Evolutionary conservation across 169 alveolate genomes (phyloP).

Genomic region (Babesia caballi): DNA sequence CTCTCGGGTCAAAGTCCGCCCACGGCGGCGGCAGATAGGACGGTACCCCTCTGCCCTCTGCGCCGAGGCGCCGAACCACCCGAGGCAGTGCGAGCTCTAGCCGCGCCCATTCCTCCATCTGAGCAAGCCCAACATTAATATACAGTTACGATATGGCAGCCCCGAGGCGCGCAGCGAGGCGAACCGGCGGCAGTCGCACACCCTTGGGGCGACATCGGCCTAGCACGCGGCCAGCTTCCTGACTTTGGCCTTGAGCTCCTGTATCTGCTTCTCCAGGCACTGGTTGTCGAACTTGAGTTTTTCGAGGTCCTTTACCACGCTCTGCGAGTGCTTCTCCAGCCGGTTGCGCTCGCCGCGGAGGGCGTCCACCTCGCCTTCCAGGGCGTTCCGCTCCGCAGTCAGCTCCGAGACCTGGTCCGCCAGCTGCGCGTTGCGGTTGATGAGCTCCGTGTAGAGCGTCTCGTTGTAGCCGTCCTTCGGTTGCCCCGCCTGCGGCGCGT

Average conservation of each 20-base stretch:
- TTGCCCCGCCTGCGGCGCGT: neutral
- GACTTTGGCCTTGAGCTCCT: conserved; percentile 51
- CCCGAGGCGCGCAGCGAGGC: neutral
- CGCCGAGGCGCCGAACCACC: neutral
- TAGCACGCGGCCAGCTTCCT: conserved; percentile 39
- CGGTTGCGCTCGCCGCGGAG: conserved; percentile 54
- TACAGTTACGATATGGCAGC: neutral
- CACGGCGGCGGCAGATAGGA: conserved; percentile 52
- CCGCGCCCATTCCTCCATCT: conserved; percentile 13
- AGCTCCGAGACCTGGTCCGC: conserved; percentile 37
- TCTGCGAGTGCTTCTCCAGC: conserved; percentile 56
- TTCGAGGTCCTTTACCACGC: conserved; percentile 55
- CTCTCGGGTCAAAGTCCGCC: conserved; percentile 29
- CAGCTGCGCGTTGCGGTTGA: conserved; percentile 59
- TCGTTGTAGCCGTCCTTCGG: conserved; percentile 31
- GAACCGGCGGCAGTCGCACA: neutral
- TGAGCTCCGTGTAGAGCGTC: conserved; percentile 39
- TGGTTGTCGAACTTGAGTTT: conserved; percentile 43
- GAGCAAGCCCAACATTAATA: neutral
- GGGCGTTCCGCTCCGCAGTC: conserved; percentile 23
- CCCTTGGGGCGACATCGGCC: neutral
- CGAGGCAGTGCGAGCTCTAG: conserved; percentile 29
- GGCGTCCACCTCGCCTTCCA: conserved; percentile 30
- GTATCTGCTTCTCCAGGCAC: conserved; percentile 28
- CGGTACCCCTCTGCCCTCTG: conserved; percentile 15